phyloP scores from a whole-genome alignment of 306 rosid species.

The Dalbergia cochinchinensis region DNA sequence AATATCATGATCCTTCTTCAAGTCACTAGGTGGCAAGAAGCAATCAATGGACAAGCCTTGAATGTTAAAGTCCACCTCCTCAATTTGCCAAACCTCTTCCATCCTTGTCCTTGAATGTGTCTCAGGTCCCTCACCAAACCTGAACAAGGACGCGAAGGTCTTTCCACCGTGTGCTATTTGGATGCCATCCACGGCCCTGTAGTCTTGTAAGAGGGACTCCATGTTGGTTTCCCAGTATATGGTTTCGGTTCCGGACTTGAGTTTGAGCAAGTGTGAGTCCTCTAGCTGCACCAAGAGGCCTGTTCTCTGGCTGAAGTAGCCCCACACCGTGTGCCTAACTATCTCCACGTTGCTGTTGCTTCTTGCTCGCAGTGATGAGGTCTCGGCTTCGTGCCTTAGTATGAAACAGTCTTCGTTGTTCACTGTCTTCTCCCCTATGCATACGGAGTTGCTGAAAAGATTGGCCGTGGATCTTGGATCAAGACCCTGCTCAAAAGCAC shows the following conservation, averaged over 20 bases:
- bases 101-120: constrained; percentile 73
- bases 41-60: constrained; percentile 85
- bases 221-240: constrained; percentile 92
- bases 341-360: constrained; percentile 84
- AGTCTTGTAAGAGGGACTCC: constrained; percentile 78
- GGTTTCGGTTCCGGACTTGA: constrained; percentile 58
- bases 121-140: constrained; percentile 72
- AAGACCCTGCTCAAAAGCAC: constrained; percentile 65
- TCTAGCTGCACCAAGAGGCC: constrained; percentile 80
- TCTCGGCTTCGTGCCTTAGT: constrained; percentile 73
- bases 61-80: constrained; percentile 87
- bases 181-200: constrained; percentile 71
- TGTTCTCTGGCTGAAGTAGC: constrained; percentile 90
- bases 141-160: constrained; percentile 69
- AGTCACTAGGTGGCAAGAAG: constrained; percentile 85
- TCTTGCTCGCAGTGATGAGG: constrained; percentile 64
- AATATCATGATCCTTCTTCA: constrained; percentile 63
- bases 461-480: constrained; percentile 91
- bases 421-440: constrained; percentile 85
- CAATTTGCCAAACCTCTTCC: constrained; percentile 91
- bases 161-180: constrained; percentile 81
- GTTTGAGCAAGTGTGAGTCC: constrained; percentile 84
- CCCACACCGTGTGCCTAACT: constrained; percentile 86
- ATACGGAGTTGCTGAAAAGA: constrained; percentile 67
- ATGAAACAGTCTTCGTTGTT: constrained; percentile 82